Percentiles rank a stretch among this genome's conserved stretches.
These are phyloP conservation scores for Saccharomyces uvarum DNA, from an alignment of 1,139 yeast species.

Conservation along the genomic window DNA sequence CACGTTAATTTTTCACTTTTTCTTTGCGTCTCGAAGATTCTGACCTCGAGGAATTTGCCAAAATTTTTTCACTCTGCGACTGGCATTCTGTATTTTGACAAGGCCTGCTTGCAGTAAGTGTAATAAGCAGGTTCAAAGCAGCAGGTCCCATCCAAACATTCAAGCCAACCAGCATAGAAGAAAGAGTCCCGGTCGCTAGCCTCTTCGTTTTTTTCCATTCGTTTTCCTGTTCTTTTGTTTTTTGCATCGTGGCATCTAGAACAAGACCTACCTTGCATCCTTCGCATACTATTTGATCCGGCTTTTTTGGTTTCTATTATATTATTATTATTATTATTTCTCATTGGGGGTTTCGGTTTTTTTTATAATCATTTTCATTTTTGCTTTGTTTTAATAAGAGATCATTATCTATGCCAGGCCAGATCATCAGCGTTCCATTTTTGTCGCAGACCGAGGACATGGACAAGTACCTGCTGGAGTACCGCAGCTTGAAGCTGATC, in stretches of 20 bases:
- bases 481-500: conserved; percentile 19
- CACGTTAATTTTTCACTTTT: not conserved
- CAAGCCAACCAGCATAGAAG: not conserved
- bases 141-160: not conserved
- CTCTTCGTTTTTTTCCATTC: not conserved
- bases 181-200: not conserved
- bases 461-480: conserved; percentile 26
- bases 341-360: not conserved
- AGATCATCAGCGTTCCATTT: conserved; percentile 27
- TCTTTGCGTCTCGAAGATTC: not conserved
- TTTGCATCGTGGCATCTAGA: not conserved
- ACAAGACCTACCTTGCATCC: not conserved
- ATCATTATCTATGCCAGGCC: conserved; percentile 25
- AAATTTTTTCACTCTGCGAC: not conserved
- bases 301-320: not conserved
- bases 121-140: not conserved
- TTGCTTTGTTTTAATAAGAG: not conserved
- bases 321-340: not conserved
- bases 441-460: conserved; percentile 32
- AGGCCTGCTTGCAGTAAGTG: not conserved
- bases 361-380: not conserved
- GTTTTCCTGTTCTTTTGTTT: not conserved
- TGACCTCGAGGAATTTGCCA: not conserved
- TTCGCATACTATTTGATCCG: not conserved
- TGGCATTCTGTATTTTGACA: not conserved